A percentile compares a stretch with the other conserved stretches of the same genome.
These are phyloP conservation scores for Didymellaceae sp. DNA, from an alignment of 2,329 filamentous ascomycete genomes.

Conservation along the genomic window DNA sequence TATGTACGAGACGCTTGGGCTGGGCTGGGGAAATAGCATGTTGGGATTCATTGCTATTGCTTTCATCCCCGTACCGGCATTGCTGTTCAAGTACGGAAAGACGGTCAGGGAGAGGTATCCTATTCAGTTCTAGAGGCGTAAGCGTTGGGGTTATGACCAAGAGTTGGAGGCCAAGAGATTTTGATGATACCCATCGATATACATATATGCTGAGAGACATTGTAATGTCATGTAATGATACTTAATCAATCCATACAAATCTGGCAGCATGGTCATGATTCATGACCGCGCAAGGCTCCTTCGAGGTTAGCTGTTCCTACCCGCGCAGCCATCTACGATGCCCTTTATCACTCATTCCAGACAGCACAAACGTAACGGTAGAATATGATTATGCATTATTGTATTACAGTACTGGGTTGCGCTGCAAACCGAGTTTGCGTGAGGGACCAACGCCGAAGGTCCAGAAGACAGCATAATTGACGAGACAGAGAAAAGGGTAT, in stretches of 20 bases:
- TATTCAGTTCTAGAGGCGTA: slow-evolving; percentile 25
- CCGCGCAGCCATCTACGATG: too few species aligned
- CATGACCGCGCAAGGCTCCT: too few species aligned
- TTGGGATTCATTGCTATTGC: slow-evolving; percentile 45
- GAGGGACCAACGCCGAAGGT: neutral
- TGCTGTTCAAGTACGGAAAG: slow-evolving; percentile 46
- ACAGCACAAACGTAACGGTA: too few species aligned
- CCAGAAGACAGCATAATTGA: too few species aligned
- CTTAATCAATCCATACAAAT: too few species aligned
- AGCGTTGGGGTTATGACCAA: neutral
- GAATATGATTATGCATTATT: slow-evolving; percentile 6
- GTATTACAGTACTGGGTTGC: neutral
- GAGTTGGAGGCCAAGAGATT: too few species aligned
- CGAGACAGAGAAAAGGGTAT: slow-evolving; percentile 4
- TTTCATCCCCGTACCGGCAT: slow-evolving; percentile 43
- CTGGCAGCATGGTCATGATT: too few species aligned
- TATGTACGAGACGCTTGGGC: slow-evolving; percentile 43
- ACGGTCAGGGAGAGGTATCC: slow-evolving; percentile 37
- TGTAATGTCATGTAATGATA: too few species aligned
- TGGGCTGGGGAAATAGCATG: slow-evolving; percentile 48
- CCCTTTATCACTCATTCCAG: too few species aligned
- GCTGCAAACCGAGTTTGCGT: neutral
- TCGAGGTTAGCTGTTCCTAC: too few species aligned
- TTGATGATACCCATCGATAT: slow-evolving; percentile 3
- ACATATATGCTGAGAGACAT: too few species aligned